Conservation (phyloP, 2,329 filamentous ascomycete species). For the Erysiphe neolycopersici region DNA sequence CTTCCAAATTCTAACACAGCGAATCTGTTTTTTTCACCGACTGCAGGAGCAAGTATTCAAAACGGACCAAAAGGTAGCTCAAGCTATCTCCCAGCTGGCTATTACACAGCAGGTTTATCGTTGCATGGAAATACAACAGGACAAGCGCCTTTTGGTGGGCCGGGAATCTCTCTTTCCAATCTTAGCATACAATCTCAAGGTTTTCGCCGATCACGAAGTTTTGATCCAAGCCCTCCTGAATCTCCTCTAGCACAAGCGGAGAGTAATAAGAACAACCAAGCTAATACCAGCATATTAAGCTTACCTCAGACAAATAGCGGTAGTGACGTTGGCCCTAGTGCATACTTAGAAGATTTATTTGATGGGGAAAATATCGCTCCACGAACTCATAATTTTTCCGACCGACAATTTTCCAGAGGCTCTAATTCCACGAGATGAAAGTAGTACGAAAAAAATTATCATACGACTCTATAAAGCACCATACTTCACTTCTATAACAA, state of each 20-base stretch:
- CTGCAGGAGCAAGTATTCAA: slow-evolving; percentile 32
- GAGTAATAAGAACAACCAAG: slow-evolving; percentile 4
- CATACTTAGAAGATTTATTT: slow-evolving; percentile 72
- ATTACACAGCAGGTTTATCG: slow-evolving; percentile 44
- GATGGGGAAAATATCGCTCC: slow-evolving; percentile 21
- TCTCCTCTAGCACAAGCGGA: slow-evolving; percentile 20
- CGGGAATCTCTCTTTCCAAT: slow-evolving; percentile 32
- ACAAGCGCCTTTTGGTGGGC: slow-evolving; percentile 16
- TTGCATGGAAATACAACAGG: slow-evolving; percentile 13
- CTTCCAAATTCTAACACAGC: slow-evolving; percentile 5
- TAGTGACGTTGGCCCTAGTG: slow-evolving; percentile 48
- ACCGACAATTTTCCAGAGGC: no score
- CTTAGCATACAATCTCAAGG: slow-evolving; percentile 25
- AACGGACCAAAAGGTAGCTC: slow-evolving; percentile 32
- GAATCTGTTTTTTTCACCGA: slow-evolving; percentile 76
- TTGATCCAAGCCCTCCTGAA: slow-evolving; percentile 23
- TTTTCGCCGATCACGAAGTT: slow-evolving; percentile 20
- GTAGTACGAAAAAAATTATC: no score
- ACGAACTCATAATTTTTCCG: no score
- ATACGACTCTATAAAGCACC: no score
- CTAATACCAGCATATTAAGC: slow-evolving; percentile 38
- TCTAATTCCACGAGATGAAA: no score
- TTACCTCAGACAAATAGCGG: slow-evolving; percentile 29
- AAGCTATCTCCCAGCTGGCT: slow-evolving; percentile 67
- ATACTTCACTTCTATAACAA: no score